phyloP scores from a whole-genome alignment of 192 early-diverging fungal genomes.

The Physocladia obscura region DNA sequence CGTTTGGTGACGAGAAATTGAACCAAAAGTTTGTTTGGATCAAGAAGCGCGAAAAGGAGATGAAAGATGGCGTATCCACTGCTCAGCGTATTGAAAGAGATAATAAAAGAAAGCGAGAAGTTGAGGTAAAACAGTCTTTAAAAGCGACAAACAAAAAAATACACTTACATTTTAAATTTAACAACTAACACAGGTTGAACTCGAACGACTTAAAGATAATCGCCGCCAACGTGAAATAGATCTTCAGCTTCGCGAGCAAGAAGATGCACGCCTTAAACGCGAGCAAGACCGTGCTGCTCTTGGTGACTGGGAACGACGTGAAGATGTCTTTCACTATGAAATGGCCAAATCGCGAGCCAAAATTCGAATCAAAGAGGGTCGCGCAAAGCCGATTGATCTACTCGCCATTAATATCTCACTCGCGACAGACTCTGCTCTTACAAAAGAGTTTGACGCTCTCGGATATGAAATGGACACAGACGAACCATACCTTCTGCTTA shows the following conservation, averaged over 20 bases:
- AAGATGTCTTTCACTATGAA: slow-evolving; percentile 89
- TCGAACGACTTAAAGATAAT: slow-evolving; percentile 78
- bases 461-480: slow-evolving; percentile 84
- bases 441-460: slow-evolving; percentile 70
- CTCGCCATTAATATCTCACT: slow-evolving; percentile 86
- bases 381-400: slow-evolving; percentile 90
- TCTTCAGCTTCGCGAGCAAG: slow-evolving; percentile 77
- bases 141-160: too few species aligned
- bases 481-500: slow-evolving; percentile 81
- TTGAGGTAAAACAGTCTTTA: too few species aligned
- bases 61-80: slow-evolving; percentile 63
- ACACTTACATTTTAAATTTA: too few species aligned
- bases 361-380: slow-evolving; percentile 82
- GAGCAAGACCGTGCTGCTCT: slow-evolving; percentile 83
- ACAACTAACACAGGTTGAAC: slow-evolving; percentile 56
- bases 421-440: slow-evolving; percentile 64
- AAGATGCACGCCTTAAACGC: slow-evolving; percentile 66
- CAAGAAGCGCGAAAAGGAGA: slow-evolving; percentile 86
- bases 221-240: slow-evolving; percentile 82
- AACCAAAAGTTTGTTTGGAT: slow-evolving; percentile 89
- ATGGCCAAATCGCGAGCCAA: slow-evolving; percentile 90
- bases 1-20: slow-evolving; percentile 78
- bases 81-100: slow-evolving; percentile 53
- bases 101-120: slow-evolving; percentile 61
- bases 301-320: slow-evolving; percentile 94